phyloP scores from a whole-genome alignment of 768 basidiomycete genomes.

The Lenzites betulinus region DNA sequence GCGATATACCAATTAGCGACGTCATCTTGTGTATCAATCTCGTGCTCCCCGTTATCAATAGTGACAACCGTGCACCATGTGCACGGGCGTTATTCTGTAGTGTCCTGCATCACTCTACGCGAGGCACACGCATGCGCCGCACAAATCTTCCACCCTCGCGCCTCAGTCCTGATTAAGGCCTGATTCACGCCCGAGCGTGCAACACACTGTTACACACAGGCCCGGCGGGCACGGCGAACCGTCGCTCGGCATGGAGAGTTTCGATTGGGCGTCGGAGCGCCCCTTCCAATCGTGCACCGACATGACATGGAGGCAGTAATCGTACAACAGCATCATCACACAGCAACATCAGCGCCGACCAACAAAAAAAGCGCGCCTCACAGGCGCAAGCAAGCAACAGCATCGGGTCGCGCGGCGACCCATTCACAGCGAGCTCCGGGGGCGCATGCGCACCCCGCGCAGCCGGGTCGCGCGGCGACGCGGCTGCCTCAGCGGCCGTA shows the following conservation, averaged over 20 bases:
- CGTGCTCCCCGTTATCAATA: neutral
- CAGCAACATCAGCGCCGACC: neutral
- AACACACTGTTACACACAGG: too few species aligned
- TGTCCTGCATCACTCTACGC: too few species aligned
- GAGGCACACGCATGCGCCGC: neutral
- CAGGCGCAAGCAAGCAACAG: neutral
- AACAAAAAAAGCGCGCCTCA: too few species aligned
- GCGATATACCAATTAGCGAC: neutral
- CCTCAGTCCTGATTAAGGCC: too few species aligned
- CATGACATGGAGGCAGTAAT: too few species aligned
- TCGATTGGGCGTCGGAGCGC: too few species aligned
- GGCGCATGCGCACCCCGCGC: neutral
- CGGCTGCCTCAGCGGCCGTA: constrained; percentile 15
- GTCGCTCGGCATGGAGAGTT: too few species aligned
- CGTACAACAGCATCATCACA: constrained; percentile 11
- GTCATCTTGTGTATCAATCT: neutral
- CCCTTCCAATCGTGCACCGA: too few species aligned
- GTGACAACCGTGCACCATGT: neutral
- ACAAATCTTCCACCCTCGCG: too few species aligned
- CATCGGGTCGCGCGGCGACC: constrained; percentile 20
- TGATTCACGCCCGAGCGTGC: too few species aligned
- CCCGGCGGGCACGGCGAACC: too few species aligned
- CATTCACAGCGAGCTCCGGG: neutral
- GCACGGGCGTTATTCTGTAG: too few species aligned
- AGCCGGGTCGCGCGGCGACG: constrained; percentile 16